Base-by-base conservation (phyloP, 495 filamentous ascomycete species). In the Zalerion maritima region DNA sequence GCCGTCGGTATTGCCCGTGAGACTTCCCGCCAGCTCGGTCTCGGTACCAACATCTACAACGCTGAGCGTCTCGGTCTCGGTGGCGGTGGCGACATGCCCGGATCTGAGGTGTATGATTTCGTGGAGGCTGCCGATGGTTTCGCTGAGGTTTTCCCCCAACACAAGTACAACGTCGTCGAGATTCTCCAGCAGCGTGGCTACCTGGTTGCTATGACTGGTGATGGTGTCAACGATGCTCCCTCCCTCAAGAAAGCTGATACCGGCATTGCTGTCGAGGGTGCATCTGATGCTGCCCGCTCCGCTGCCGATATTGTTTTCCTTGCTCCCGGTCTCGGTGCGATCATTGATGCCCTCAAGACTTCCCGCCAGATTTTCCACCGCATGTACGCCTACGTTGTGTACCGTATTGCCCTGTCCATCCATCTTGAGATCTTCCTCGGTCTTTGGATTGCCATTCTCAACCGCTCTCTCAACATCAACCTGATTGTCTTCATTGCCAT, bases 151-250 rank as follows among this genome's bases (percentile, higher is more conserved):
- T 94, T 92, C 67, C 86, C 86, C 33, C 83, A 94, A 58, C 86
- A 94, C 64, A 94, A 94, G 67, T 92, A 87, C 58, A 85, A 92
- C 42, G 86, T 94, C 46, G 86, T 94, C 41, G 81, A 92, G 56
- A 91, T 93, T 60, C 75, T 94, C 17, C 86, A 94, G 58, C 81
- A 93, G 59, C 81, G 86, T 66, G 86, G 86, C 43, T 87, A 92
- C 66, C 66, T 94, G 22, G 86, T 91, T 55, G 86, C 86, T 43
- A 94, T 94, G 86, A 94, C 86, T 57, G 86, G 86, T 60, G 86
- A 94, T 47, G 86, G 86, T 69, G 86, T 94, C 52, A 94, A 94
- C 57, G 86, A 94, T 58, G 86, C 86, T 28, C 86, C 86, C 18
- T 93, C 85, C 21, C 64, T 94, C 31, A 94, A 94, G 66, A 93